A percentile compares a stretch with the other conserved stretches of the same genome.
Evolutionary conservation across 2,329 filamentous ascomycete genomes (phyloP).

Genomic region (Trichophyton rubrum): DNA sequence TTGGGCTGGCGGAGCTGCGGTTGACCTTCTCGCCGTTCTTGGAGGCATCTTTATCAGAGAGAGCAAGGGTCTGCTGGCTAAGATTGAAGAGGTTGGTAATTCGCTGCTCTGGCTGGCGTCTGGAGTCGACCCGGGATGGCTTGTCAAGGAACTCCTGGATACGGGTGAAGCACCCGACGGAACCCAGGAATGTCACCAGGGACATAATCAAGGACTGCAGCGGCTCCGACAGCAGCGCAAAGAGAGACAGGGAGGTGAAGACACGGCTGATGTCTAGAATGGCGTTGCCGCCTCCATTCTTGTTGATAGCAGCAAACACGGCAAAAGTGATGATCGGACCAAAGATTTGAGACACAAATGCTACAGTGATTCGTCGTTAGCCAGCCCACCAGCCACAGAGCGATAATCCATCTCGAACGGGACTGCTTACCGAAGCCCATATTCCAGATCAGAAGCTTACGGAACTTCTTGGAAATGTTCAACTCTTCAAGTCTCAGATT

Average conservation of each 20-base stretch:
- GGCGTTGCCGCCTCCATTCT: conserved; percentile 20
- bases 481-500: conserved; percentile 31
- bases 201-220: conserved; percentile 36
- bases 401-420: conserved; percentile 9
- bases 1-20: conserved; percentile 3
- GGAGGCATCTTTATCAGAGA: neutral
- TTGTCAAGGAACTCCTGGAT: conserved; percentile 36
- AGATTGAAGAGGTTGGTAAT: conserved; percentile 5
- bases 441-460: conserved; percentile 31
- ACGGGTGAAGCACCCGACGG: conserved; percentile 35
- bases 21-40: neutral
- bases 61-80: conserved; percentile 8
- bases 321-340: conserved; percentile 37
- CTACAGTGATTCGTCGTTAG: conserved; percentile 13
- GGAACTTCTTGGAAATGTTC: conserved; percentile 30
- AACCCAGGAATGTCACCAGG: conserved; percentile 33
- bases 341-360: conserved; percentile 30
- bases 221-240: conserved; percentile 36
- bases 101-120: conserved; percentile 10
- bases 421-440: conserved; percentile 25
- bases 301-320: conserved; percentile 32
- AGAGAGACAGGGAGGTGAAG: conserved; percentile 38
- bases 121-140: conserved; percentile 20
- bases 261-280: conserved; percentile 31
- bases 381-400: conserved; percentile 13